Percentiles rank a stretch among this genome's conserved stretches.
phyloP scores from a whole-genome alignment of 176 grass and related monocot genomes.

The Rhynchospora breviuscula region DNA sequence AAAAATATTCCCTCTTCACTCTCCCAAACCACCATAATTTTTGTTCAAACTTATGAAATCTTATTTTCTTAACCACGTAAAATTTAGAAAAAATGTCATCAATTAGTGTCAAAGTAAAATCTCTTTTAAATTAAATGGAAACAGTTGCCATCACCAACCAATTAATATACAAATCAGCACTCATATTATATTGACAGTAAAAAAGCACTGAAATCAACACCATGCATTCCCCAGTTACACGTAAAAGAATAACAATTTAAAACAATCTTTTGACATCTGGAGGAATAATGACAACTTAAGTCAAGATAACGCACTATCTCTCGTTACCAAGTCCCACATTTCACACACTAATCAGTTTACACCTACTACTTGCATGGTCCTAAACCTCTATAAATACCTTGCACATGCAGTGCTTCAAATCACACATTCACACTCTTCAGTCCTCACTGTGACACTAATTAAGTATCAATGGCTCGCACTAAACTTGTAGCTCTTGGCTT shows the following conservation, averaged over 20 bases:
- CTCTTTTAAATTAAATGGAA: neutral
- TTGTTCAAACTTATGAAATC: neutral
- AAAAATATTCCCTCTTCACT: no score
- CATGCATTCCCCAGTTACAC: neutral
- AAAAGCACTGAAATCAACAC: neutral
- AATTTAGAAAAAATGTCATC: neutral
- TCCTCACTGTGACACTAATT: neutral
- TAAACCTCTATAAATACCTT: conserved; percentile 30
- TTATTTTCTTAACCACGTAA: neutral
- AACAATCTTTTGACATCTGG: neutral
- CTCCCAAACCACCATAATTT: neutral
- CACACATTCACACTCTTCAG: neutral
- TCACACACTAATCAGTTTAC: conserved; percentile 17
- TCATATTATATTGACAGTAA: neutral
- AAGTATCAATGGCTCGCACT: conserved; percentile 6
- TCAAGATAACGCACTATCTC: conserved; percentile 33
- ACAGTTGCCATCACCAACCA: neutral
- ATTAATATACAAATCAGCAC: no score
- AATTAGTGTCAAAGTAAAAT: neutral
- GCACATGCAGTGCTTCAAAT: neutral
- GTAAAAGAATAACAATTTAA: neutral
- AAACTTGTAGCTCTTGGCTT: conserved; percentile 25
- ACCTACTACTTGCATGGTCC: conserved; percentile 14
- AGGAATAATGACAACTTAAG: conserved; percentile 9
- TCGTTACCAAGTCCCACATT: conserved; percentile 13